A percentile compares a stretch with the other conserved stretches of the same genome.
phyloP scores from a whole-genome alignment of 495 filamentous ascomycete species.

The Penicillium verhagenii region DNA sequence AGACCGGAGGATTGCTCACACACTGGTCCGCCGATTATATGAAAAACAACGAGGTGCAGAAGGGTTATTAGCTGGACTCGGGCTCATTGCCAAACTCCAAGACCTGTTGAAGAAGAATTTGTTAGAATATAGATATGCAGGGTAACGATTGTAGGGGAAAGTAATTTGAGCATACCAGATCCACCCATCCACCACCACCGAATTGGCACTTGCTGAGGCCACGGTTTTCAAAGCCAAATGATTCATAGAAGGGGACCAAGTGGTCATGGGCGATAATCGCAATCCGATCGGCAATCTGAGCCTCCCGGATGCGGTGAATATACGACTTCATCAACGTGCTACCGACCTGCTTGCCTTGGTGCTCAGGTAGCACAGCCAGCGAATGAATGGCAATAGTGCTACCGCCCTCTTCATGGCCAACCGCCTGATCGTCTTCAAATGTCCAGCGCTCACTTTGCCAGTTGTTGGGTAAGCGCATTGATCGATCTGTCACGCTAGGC shows the following conservation, averaged over 20 bases:
- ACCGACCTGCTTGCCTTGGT: constrained; percentile 74
- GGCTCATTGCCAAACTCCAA: constrained; percentile 33
- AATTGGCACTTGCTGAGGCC: constrained; percentile 66
- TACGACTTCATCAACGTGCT: constrained; percentile 73
- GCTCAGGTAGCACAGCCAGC: constrained; percentile 71
- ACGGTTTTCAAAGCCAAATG: constrained; percentile 67
- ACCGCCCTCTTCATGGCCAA: constrained; percentile 70
- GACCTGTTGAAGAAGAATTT: constrained; percentile 21
- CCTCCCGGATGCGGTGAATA: constrained; percentile 65
- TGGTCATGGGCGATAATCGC: constrained; percentile 76
- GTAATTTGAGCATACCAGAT: constrained; percentile 47
- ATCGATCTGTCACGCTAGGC: constrained; percentile 64
- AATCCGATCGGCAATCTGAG: constrained; percentile 67
- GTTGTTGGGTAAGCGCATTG: constrained; percentile 71
- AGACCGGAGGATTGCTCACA: constrained; percentile 12
- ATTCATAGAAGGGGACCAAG: constrained; percentile 72
- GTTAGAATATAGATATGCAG: not conserved
- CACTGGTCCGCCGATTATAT: constrained; percentile 21
- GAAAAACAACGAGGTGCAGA: constrained; percentile 12
- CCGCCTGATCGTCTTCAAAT: constrained; percentile 31
- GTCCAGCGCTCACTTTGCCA: constrained; percentile 52
- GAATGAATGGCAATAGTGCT: constrained; percentile 79
- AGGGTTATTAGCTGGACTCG: constrained; percentile 6
- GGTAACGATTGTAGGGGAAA: not conserved
- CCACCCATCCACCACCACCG: constrained; percentile 78